Base-by-base conservation (phyloP, 2,329 filamentous ascomycete species). In the Aspergillus tubingensis region DNA sequence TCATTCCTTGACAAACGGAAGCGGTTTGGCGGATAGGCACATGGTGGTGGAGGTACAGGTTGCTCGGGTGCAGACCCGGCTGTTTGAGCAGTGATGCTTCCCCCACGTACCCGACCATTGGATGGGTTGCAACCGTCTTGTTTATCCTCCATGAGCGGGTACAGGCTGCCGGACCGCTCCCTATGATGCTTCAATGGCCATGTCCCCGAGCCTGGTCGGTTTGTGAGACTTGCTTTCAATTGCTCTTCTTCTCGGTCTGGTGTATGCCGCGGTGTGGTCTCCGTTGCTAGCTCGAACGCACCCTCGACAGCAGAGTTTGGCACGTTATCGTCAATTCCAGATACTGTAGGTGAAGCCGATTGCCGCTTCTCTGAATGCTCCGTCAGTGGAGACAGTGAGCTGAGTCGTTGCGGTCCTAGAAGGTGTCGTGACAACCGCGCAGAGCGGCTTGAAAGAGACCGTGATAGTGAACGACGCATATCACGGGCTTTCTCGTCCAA, bases 181-280 rank as follows among this genome's bases (percentile, higher is more conserved):
- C 65, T 66, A 41, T 65, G 67, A 19, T 52, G 61, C n/a, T 66
- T 59, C 23, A 73, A 54, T 7, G 76, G 74, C 73, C 74, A 76
- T 19, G 54, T 66, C 15, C 65, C 70, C 23, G 71, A 74, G 5
- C 71, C 57, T 7, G 70, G 70, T 7, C 69, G 70, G 57, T 70
- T 72, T 15, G 65, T 67, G n/a, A 68, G 53, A 41, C 68, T 63
- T 11, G 66, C 67, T 2, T 62, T 65, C 21, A 59, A 55, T 23
- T 62, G 62, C 11, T 69, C 67, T 5, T 69, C 62, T 27, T 71
- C 70, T 21, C 67, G 68, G 44, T 77, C 76, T 17, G 75, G 74
- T 2, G 74, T 76, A 17, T 72, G 71, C 19, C 72, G 67, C 2
- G 76, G 73, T 2, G 74, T 77, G n/a, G 67, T 72, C 53, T 78